Evolutionary conservation across 192 early-diverging fungal species (phyloP).

Genomic region (Linderina pennispora): DNA sequence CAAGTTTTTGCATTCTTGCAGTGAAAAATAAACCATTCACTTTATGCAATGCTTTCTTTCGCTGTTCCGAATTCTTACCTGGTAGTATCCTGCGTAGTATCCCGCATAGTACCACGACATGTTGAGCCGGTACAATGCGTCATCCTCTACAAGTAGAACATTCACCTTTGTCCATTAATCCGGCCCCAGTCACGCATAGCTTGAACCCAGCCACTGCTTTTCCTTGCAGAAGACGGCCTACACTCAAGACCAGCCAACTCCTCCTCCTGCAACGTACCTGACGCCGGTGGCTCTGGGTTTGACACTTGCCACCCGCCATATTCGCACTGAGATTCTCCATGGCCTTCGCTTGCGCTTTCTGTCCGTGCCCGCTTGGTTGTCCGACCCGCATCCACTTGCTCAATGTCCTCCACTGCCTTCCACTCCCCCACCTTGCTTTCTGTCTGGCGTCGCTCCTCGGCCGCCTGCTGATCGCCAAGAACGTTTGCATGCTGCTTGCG

Average conservation of each 20-base stretch:
- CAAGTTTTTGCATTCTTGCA: no score
- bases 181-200: no score
- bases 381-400: background rate
- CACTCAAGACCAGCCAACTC: no score
- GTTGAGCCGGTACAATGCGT: slow-evolving; percentile 55
- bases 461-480: slow-evolving; percentile 18
- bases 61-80: no score
- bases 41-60: no score
- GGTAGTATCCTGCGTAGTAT: slow-evolving; percentile 68
- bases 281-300: background rate
- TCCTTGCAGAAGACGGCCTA: no score
- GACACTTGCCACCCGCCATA: background rate
- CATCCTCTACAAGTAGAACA: slow-evolving; percentile 51
- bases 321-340: no score
- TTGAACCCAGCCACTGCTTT: background rate
- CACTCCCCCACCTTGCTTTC: slow-evolving; percentile 21
- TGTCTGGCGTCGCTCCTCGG: slow-evolving; percentile 7
- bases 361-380: background rate
- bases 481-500: slow-evolving; percentile 32
- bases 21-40: no score
- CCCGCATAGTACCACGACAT: slow-evolving; percentile 75
- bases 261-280: background rate
- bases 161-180: no score
- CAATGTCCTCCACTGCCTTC: slow-evolving; percentile 6
- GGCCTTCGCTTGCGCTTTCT: slow-evolving; percentile 1